Evolutionary conservation across 169 alveolate species (phyloP), one percentile per base, ranked within the genome.

Genomic region (Plasmodium falciparum): DNA sequence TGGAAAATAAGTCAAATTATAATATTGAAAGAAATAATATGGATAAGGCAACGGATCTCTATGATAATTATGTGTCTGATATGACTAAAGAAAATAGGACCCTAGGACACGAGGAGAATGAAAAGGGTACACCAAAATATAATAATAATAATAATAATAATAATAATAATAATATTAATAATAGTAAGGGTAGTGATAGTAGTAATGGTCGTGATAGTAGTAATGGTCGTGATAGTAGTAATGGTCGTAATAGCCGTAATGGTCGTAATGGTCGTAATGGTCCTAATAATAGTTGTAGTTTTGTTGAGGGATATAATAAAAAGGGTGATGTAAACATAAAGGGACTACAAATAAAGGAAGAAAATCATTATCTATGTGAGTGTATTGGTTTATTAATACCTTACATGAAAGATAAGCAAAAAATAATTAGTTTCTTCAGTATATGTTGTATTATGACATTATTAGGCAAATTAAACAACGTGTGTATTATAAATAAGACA

Each of bases 381-480:
- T 71, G 86, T 20, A 71, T 86, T 62, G 92, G 78, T 2, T 39
- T 86, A 11, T 54, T 86, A 72, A 86, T 86, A 22, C 92, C 92
- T 6, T 86, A 86, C 56, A 66, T 86, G n/a, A 86, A 61, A 54
- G 92, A 86, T 66, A 43, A 72, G 4, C 78, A 86, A 72, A 62
- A 54, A 39, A 72, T 86, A 62, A 86, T 86, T 9, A 47, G 88
- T 26, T 86, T 71, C 66, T 26, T 86, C 24, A 86, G 88, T 56
- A 54, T 62, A 20, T 86, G 88, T 43, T 86, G 86, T 50, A 66
- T 86, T 50, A 71, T 86, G 15, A 58, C 69, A 39, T 39, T 86
- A 17, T 29, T 86, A 62, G 92, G 78, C 5, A 86, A 71, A 54
- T 59, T 86, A 47, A 45, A 58, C 26, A 73, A 66, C 15, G 22